Evolutionary conservation across 345 rosid genomes (phyloP).

Genomic region (Hibiscus mutabilis): DNA sequence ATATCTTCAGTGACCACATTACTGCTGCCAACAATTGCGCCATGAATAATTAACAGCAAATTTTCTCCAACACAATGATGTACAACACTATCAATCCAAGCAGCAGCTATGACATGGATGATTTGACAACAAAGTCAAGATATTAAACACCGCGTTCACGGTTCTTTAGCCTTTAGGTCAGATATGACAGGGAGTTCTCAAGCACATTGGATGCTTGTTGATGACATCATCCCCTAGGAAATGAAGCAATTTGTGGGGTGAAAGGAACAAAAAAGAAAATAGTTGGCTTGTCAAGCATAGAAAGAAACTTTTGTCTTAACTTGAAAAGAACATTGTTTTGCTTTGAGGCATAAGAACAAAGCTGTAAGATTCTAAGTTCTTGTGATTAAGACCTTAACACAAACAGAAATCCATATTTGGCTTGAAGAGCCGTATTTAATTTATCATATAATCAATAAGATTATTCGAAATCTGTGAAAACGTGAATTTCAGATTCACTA

Average conservation of each 20-base stretch:
- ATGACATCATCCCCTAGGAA: neutral
- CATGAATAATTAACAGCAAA: neutral
- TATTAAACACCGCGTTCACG: neutral
- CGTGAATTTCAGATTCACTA: no score
- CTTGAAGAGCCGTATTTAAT: no score
- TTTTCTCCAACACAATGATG: neutral
- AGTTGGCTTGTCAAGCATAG: neutral
- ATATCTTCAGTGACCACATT: constrained; percentile 92
- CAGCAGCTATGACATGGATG: neutral
- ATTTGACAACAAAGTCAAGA: neutral
- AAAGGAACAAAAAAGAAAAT: neutral
- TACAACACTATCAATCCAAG: neutral
- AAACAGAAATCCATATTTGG: no score
- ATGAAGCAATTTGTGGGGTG: neutral
- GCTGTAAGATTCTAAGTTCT: neutral
- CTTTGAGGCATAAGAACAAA: constrained; percentile 21
- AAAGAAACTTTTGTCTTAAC: neutral
- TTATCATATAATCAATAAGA: no score
- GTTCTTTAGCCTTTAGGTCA: neutral
- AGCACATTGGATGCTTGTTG: neutral
- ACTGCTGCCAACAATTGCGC: constrained; percentile 30
- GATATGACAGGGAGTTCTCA: neutral
- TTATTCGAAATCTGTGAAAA: no score
- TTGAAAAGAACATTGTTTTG: neutral
- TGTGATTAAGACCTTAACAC: neutral